Percentiles rank a stretch among this genome's conserved stretches.
Conservation (phyloP, 2,329 filamentous ascomycete genomes). For the Phaeomoniella chlamydospora region DNA sequence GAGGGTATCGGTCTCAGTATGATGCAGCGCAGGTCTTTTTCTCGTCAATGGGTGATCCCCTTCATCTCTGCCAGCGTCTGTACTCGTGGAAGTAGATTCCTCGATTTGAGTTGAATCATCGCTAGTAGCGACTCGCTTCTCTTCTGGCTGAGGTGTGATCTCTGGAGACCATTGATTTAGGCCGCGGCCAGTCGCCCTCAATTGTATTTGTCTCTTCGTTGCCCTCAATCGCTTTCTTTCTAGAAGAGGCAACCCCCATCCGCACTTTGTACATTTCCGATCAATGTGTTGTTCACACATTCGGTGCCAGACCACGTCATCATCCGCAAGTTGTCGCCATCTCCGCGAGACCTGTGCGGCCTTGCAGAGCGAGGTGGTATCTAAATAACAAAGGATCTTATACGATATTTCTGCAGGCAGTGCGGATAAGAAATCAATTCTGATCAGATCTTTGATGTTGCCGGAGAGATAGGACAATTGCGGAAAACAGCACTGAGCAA, state of each 20-base stretch:
- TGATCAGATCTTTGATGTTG: conserved; percentile 83
- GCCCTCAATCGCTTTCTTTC: conserved; percentile 79
- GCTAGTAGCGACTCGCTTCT: not conserved
- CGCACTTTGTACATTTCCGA: conserved; percentile 84
- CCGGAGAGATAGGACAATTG: conserved; percentile 87
- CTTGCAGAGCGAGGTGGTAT: conserved; percentile 89
- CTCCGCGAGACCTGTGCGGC: conserved; percentile 82
- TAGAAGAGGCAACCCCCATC: conserved; percentile 81
- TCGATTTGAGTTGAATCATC: not conserved
- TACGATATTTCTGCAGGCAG: conserved; percentile 82
- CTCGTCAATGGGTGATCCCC: not conserved
- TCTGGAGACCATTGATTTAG: conserved; percentile 38
- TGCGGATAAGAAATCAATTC: conserved; percentile 89
- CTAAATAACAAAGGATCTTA: conserved; percentile 83
- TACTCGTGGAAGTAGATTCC: not conserved
- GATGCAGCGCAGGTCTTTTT: conserved; percentile 1
- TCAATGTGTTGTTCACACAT: conserved; percentile 98
- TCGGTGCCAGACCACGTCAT: conserved; percentile 93
- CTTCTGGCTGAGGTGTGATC: conserved; percentile 32
- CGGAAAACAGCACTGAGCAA: conserved; percentile 94
- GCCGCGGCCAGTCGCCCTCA: conserved; percentile 47
- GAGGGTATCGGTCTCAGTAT: conserved; percentile 3
- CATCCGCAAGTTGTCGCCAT: conserved; percentile 85
- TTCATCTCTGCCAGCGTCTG: not conserved
- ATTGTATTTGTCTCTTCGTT: conserved; percentile 72